Conservation (phyloP, 2,329 filamentous ascomycete species). For the Whalleya microplaca region DNA sequence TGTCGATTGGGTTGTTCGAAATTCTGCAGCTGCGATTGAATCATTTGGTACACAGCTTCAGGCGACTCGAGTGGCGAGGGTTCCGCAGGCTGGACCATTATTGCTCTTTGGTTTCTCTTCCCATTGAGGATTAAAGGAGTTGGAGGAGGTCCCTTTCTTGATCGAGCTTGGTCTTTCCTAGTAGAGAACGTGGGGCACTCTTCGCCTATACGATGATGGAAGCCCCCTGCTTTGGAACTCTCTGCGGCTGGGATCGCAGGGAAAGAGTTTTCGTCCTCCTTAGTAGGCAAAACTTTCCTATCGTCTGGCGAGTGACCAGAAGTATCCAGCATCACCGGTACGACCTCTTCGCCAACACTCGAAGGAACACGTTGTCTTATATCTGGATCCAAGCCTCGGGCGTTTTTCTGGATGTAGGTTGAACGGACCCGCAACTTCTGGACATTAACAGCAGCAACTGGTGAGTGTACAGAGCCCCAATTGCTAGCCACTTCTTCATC, state of each 20-base stretch:
- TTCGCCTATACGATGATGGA: slow-evolving; percentile 63
- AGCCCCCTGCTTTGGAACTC: slow-evolving; percentile 34
- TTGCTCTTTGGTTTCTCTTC: slow-evolving; percentile 44
- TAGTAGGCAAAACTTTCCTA: slow-evolving; percentile 34
- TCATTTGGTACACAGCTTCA: slow-evolving; percentile 50
- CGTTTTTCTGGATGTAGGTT: slow-evolving; percentile 43
- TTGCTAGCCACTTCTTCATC: slow-evolving; percentile 49
- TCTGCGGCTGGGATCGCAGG: slow-evolving; percentile 22
- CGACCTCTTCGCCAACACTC: slow-evolving; percentile 36
- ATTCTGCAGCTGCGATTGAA: slow-evolving; percentile 56
- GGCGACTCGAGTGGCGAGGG: slow-evolving; percentile 59
- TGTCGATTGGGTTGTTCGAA: slow-evolving; percentile 48
- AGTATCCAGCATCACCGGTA: slow-evolving; percentile 51
- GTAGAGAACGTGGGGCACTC: slow-evolving; percentile 62
- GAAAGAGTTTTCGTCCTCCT: slow-evolving; percentile 30
- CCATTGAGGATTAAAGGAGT: slow-evolving; percentile 56
- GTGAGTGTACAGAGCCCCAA: slow-evolving; percentile 57
- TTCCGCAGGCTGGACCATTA: slow-evolving; percentile 51
- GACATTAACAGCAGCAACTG: slow-evolving; percentile 49
- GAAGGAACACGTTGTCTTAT: not conserved
- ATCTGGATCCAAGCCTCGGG: slow-evolving; percentile 15
- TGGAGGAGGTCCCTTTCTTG: slow-evolving; percentile 59
- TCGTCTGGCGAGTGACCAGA: slow-evolving; percentile 26
- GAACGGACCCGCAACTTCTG: slow-evolving; percentile 46
- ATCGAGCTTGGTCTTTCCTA: slow-evolving; percentile 48